Base-by-base conservation (phyloP, 2,329 filamentous ascomycete genomes). In the Penicillium sp. region DNA sequence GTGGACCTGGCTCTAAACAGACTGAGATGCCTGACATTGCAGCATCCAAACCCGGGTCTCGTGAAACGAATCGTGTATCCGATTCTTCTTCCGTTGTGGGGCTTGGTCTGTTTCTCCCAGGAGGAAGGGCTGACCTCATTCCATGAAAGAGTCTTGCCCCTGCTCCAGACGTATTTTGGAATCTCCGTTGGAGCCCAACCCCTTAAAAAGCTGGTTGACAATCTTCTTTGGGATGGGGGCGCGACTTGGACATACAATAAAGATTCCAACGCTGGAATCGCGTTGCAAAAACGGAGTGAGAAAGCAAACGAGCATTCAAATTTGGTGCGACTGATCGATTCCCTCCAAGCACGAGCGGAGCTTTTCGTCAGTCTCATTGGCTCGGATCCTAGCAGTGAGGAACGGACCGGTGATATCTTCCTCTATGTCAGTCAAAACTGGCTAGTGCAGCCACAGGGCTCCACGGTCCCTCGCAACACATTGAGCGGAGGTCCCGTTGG, bases 11-110 rank as follows among this genome's bases (percentile, higher is more conserved):
- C 74, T 6, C 39, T 79, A 19, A 58, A 73, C 31, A 72, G 77
- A 47, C 49, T 79, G n/a, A 64, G 62, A 35, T 69, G 63, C 7
- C 59, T 79, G n/a, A 66, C 71, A 8, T 58, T 76, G 25, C 73
- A 76, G 35, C 77, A 78, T 61, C 76, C 77, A 17, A 78, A 78
- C 53, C 77, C 77, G 17, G 71, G 73, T 5, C 70, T 79, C 17
- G 73, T 78, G 19, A 78, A 76, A 57, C 71, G 77, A 49, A 61
- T 77, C 8, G 63, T 78, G 3, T 69, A 70, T 42, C 76, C 75
- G 4, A 68, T 77, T 25, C 64, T 78, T 35, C 66, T 77, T 23
- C 74, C 76, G 6, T 66, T 79, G 4, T 79, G 77, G 77, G 75
- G 76, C 6, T 50, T 79, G 25, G 62, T 68, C 29, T 77, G 73